Evolutionary conservation across 345 rosid genomes (phyloP), one percentile per base, ranked within the genome.

Genomic region (Citrus glauca): DNA sequence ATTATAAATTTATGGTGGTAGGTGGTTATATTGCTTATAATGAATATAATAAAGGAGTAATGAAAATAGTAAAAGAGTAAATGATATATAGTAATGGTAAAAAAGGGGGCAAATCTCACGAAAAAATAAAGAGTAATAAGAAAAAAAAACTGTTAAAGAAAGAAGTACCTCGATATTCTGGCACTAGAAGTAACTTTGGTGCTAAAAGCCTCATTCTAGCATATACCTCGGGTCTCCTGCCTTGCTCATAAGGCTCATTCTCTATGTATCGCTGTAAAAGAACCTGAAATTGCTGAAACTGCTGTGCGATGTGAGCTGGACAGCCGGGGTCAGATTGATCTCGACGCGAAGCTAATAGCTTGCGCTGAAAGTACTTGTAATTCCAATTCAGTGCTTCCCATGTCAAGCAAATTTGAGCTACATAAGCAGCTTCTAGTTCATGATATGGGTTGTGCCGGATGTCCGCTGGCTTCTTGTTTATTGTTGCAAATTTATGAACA

Each of bases 341-440:
- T 45, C 75, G 76, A 10, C 84, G 81, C 28, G 89, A 38, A 37
- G 82, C 87, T 81, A 90, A 61, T 37, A 24, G 86, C 79, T 91
- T 97, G 2, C 83, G 85, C 68, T 88, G 90, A 71, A 97, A 94
- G 84, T 86, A 91, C 74, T 82, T 97, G 93, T 94, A 94, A 84
- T 93, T 97, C 94, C 94, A 97, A 73, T 91, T 94, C 32, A 97
- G 87, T 45, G 99, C 98, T 84, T 94, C 99, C 99, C 98, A 94
- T 37, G 99, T 91, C 82, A 91, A 79, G 89, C 98, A 97, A 28
- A 94, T 90, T 61, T 93, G 97, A 73, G 99, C 98, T 48, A 91
- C 97, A 75, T 97, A 94, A 2, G 98, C 89, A 9, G 90, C 84
- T 84, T 97, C 99, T 42, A 97, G 87, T 74, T 94, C 98, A 55